Evolutionary conservation across 2,329 filamentous ascomycete genomes (phyloP).

Genomic region (Ascochyta viciae-villosae): DNA sequence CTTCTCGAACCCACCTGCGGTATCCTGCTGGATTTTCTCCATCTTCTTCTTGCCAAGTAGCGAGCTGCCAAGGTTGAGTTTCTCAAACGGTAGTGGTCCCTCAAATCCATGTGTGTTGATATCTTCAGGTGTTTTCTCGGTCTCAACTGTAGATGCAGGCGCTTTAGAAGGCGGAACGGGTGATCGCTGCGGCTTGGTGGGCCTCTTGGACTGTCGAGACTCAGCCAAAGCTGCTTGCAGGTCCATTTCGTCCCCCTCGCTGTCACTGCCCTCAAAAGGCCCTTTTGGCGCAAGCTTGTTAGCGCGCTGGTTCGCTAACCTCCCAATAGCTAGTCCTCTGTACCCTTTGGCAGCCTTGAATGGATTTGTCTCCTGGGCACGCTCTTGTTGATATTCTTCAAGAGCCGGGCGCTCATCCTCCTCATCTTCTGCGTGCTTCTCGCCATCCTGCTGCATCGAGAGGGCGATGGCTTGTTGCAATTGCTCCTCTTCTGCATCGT

Average conservation of each 20-base stretch:
- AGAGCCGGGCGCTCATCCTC: constrained; percentile 53
- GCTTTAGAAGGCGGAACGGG: constrained; percentile 29
- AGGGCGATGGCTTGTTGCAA: constrained; percentile 82
- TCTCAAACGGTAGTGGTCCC: constrained; percentile 90
- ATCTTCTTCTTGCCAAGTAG: constrained; percentile 60
- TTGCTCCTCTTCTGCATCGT: constrained; percentile 73
- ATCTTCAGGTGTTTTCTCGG: constrained; percentile 37
- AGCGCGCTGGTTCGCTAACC: constrained; percentile 76
- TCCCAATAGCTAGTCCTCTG: constrained; percentile 67
- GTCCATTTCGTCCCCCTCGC: constrained; percentile 79
- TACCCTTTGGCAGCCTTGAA: constrained; percentile 52
- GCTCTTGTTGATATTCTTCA: constrained; percentile 56
- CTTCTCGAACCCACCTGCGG: constrained; percentile 71
- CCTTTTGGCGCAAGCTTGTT: constrained; percentile 57
- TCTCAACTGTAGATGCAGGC: constrained; percentile 24
- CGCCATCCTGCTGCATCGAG: constrained; percentile 70
- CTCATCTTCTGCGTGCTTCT: constrained; percentile 61
- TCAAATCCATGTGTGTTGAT: constrained; percentile 67
- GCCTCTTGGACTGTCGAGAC: constrained; percentile 63
- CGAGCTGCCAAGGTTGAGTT: constrained; percentile 72
- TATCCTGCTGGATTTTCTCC: constrained; percentile 60
- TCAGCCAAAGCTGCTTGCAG: constrained; percentile 77
- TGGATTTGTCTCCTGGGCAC: constrained; percentile 52
- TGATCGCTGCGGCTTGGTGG: constrained; percentile 43
- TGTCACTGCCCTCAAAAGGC: constrained; percentile 55